Conservation (phyloP, 225 moss, liverwort and hornwort genomes). For the Climacium dendroides region DNA sequence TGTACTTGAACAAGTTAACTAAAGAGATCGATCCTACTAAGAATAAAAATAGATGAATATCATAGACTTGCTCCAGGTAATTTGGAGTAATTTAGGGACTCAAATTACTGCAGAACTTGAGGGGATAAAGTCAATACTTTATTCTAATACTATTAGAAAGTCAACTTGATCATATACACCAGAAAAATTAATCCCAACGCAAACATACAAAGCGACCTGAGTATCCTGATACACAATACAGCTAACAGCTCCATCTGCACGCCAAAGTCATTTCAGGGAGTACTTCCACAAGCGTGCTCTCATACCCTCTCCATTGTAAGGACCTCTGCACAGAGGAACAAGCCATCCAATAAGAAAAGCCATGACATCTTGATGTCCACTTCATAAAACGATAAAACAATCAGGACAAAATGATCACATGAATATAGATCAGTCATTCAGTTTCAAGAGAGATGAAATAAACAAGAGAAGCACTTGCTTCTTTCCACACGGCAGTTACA, state of each 20-base stretch:
- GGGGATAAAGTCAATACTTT: background rate
- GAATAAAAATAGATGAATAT: background rate
- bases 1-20: too few relatives aligned
- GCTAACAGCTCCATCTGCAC: background rate
- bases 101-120: background rate
- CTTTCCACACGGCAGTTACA: background rate
- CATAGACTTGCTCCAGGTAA: background rate
- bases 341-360: background rate
- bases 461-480: background rate
- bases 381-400: background rate
- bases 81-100: background rate
- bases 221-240: background rate
- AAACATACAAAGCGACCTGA: background rate
- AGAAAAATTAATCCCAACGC: background rate
- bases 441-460: background rate
- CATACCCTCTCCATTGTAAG: background rate
- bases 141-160: too few relatives aligned
- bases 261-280: background rate
- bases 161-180: background rate
- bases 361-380: background rate
- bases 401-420: background rate
- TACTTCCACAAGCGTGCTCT: background rate
- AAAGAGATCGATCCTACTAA: too few relatives aligned
- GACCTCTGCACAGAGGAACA: background rate
- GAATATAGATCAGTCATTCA: background rate